phyloP scores from a whole-genome alignment of 2,329 filamentous ascomycete genomes.

The Penicillium sp. region DNA sequence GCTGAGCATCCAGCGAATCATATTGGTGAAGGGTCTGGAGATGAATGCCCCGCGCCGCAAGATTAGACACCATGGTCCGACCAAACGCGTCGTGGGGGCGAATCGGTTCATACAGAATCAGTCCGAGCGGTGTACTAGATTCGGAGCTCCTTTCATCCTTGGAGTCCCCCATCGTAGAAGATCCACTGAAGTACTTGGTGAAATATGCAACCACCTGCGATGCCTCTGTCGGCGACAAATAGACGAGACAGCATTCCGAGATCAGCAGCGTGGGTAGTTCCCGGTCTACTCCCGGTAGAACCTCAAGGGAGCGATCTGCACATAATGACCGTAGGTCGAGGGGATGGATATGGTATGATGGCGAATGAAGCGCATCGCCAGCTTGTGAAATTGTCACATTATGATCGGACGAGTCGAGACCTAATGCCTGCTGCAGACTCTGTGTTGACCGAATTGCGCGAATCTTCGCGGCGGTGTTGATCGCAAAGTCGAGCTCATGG shows the following conservation, averaged over 20 bases:
- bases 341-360: conserved; percentile 53
- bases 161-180: conserved; percentile 2
- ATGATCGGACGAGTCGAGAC: conserved; percentile 26
- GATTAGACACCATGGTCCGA: conserved; percentile 83
- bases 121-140: conserved; percentile 47
- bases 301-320: conserved; percentile 6
- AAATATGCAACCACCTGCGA: conserved; percentile 61
- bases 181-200: conserved; percentile 45
- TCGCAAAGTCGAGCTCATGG: conserved; percentile 85
- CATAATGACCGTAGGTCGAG: conserved; percentile 62
- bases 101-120: conserved; percentile 86
- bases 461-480: conserved; percentile 65
- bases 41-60: conserved; percentile 71
- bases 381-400: conserved; percentile 35
- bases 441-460: conserved; percentile 33
- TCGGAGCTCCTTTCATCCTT: background rate
- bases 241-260: conserved; percentile 94
- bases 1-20: conserved; percentile 62
- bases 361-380: conserved; percentile 43
- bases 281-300: conserved; percentile 46
- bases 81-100: conserved; percentile 80
- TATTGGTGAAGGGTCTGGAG: conserved; percentile 78
- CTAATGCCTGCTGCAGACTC: conserved; percentile 28
- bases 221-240: conserved; percentile 64
- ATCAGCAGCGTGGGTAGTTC: conserved; percentile 73